Conservation (phyloP, 306 rosid species). For the Vigna reflexopilosa region DNA sequence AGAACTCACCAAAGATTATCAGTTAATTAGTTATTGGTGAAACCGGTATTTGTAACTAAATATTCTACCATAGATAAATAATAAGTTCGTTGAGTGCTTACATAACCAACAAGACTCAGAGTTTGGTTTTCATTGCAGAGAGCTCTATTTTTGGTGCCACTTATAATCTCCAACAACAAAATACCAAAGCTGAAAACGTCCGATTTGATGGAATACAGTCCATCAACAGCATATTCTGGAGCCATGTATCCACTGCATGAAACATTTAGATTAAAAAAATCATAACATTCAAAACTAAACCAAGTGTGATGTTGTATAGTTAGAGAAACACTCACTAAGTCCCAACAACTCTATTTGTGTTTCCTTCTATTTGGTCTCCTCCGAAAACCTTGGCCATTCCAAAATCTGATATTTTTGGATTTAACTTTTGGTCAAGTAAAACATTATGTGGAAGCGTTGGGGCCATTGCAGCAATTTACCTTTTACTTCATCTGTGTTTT, state of each 20-base stretch:
- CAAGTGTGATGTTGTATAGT: background rate
- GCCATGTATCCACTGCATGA: slow-evolving; percentile 40
- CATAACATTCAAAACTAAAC: background rate
- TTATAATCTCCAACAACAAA: slow-evolving; percentile 6
- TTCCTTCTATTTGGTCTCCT: slow-evolving; percentile 26
- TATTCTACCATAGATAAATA: background rate
- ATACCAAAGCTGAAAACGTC: slow-evolving; percentile 33
- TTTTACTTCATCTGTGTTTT: background rate
- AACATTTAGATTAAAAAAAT: background rate
- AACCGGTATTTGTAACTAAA: too few species aligned
- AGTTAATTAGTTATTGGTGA: too few species aligned
- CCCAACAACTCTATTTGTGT: slow-evolving; percentile 13
- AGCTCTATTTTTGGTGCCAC: slow-evolving; percentile 17
- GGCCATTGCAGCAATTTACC: background rate
- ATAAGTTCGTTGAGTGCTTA: background rate
- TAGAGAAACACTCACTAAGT: slow-evolving; percentile 6
- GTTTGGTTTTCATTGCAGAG: background rate
- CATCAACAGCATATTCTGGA: slow-evolving; percentile 30
- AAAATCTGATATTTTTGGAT: slow-evolving; percentile 34
- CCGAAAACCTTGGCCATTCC: slow-evolving; percentile 22
- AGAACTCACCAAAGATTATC: too few species aligned
- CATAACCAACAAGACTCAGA: slow-evolving; percentile 23
- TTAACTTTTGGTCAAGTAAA: slow-evolving; percentile 11
- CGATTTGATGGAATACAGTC: slow-evolving; percentile 4
- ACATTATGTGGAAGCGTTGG: background rate